Evolutionary conservation across 257 asterid genomes (phyloP).

Genomic region (Cynanchum wilfordii): DNA sequence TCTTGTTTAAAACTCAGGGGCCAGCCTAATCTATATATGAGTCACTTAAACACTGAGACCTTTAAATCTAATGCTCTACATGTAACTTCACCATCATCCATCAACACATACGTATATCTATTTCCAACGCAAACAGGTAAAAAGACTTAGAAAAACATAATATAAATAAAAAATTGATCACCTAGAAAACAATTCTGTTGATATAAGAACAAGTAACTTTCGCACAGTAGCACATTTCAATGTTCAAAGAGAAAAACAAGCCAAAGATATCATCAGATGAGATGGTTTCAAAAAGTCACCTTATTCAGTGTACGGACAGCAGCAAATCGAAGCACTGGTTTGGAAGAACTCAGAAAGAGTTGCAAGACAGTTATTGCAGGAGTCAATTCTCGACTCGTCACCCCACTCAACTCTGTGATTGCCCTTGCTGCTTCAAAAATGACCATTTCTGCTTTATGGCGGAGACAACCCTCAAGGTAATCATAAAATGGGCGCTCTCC

Average conservation of each 20-base stretch:
- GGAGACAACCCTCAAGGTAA: conserved; percentile 88
- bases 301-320: conserved; percentile 92
- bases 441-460: conserved; percentile 97
- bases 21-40: neutral
- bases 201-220: neutral
- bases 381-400: conserved; percentile 81
- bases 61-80: neutral
- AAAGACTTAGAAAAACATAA: neutral
- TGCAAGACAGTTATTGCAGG: conserved; percentile 91
- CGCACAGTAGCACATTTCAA: too few relatives aligned
- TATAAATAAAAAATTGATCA: neutral
- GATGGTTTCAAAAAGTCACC: conserved; percentile 35
- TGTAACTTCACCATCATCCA: neutral
- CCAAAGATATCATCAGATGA: neutral
- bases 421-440: conserved; percentile 97
- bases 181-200: neutral
- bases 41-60: neutral
- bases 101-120: neutral
- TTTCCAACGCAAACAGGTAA: neutral
- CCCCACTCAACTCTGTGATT: conserved; percentile 78
- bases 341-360: conserved; percentile 84
- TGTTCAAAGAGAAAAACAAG: neutral
- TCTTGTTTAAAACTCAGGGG: neutral
- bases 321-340: conserved; percentile 95
- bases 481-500: conserved; percentile 95